Percentiles rank a stretch among this genome's conserved stretches.
phyloP scores from a whole-genome alignment of 139 green algal genomes.

The Eudorina sp. region DNA sequence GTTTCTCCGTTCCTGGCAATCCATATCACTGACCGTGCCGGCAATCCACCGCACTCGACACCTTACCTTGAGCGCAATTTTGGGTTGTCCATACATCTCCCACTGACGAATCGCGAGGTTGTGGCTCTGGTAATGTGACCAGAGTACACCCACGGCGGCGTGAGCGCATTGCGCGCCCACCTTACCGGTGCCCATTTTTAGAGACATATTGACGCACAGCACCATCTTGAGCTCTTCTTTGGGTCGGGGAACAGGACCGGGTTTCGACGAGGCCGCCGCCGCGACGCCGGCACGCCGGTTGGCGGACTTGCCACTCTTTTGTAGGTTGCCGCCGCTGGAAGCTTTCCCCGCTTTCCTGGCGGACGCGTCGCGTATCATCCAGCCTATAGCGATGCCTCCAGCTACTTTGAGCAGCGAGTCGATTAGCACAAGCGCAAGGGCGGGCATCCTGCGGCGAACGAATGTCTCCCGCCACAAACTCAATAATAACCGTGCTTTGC shows the following conservation, averaged over 20 bases:
- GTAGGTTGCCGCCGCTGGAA: neutral
- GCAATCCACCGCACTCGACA: neutral
- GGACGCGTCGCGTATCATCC: conserved; percentile 16
- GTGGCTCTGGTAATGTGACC: conserved; percentile 59
- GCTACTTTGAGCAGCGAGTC: conserved; percentile 56
- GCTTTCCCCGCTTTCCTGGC: neutral
- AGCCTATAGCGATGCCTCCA: conserved; percentile 48
- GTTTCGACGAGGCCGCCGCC: neutral
- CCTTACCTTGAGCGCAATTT: conserved; percentile 82
- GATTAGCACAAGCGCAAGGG: conserved; percentile 7
- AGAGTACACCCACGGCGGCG: conserved; percentile 81
- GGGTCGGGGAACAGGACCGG: conserved; percentile 27
- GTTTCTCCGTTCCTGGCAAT: no score
- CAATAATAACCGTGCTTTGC: no score
- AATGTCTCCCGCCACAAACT: no score
- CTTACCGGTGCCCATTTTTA: conserved; percentile 88
- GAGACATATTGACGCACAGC: conserved; percentile 72
- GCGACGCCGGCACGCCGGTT: neutral
- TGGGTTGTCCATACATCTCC: conserved; percentile 81
- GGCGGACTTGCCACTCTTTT: conserved; percentile 2
- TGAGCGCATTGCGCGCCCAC: conserved; percentile 90
- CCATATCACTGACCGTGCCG: neutral
- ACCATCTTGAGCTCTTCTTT: conserved; percentile 74
- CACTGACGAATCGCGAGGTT: conserved; percentile 71
- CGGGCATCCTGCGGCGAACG: conserved; percentile 37